A percentile compares a stretch with the other conserved stretches of the same genome.
These are phyloP conservation scores for Cetradonia linearis DNA, from an alignment of 495 filamentous ascomycete genomes.

Conservation along the genomic window DNA sequence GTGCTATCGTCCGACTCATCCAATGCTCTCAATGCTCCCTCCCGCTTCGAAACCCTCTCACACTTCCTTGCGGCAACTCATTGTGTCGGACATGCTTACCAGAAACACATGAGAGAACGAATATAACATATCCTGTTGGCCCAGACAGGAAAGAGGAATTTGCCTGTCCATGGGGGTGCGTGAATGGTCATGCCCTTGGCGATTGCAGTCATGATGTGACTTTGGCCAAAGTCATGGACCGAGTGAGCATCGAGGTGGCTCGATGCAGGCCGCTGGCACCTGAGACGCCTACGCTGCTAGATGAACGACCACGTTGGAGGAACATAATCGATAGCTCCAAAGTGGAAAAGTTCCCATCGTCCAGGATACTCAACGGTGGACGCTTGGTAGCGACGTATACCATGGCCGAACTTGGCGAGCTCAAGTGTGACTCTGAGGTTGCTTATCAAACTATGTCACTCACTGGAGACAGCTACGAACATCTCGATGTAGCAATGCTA, in stretches of 20 bases:
- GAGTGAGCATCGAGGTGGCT: slow-evolving; percentile 28
- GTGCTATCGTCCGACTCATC: slow-evolving; percentile 55
- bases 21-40: slow-evolving; percentile 67
- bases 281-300: slow-evolving; percentile 25
- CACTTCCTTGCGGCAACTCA: slow-evolving; percentile 73
- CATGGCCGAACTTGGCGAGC: slow-evolving; percentile 43
- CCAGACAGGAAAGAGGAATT: slow-evolving; percentile 57
- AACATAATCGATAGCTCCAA: slow-evolving; percentile 24
- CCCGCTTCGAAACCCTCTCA: slow-evolving; percentile 57
- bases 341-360: slow-evolving; percentile 18
- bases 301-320: slow-evolving; percentile 23
- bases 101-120: slow-evolving; percentile 44
- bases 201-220: slow-evolving; percentile 73
- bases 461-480: slow-evolving; percentile 30
- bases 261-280: slow-evolving; percentile 18
- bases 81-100: slow-evolving; percentile 71
- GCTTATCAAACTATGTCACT: slow-evolving; percentile 37
- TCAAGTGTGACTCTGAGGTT: slow-evolving; percentile 45
- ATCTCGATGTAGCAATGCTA: slow-evolving; percentile 43
- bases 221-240: slow-evolving; percentile 52
- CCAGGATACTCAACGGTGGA: slow-evolving; percentile 38
- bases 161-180: slow-evolving; percentile 61
- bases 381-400: slow-evolving; percentile 50
- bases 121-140: slow-evolving; percentile 64
- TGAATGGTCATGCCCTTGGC: slow-evolving; percentile 57